Conservation (phyloP, 1,139 yeast species). For the Blastobotrys proliferans region DNA sequence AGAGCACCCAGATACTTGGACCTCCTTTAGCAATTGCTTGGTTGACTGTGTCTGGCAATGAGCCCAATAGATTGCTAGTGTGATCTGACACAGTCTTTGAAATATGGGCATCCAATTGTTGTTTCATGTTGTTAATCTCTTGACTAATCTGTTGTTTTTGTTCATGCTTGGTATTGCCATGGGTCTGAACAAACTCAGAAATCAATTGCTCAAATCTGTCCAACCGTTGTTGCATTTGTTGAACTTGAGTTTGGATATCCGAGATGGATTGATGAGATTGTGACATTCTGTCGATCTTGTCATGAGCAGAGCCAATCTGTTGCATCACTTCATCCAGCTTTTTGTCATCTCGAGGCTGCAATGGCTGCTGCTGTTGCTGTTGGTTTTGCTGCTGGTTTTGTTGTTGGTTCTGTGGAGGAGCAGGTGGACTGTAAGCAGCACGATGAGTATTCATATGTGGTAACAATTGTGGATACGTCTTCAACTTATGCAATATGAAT, state of each 20-base stretch:
- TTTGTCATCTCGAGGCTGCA: constrained; percentile 7
- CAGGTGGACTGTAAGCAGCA: background rate
- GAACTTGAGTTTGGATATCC: constrained; percentile 13
- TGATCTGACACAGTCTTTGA: constrained; percentile 27
- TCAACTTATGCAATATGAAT: constrained; percentile 28
- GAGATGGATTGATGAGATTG: constrained; percentile 11
- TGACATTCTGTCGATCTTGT: constrained; percentile 13
- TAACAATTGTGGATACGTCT: constrained; percentile 18
- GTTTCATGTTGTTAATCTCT: constrained; percentile 24
- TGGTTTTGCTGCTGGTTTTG: constrained; percentile 8
- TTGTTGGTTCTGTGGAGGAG: background rate
- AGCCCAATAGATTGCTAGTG: constrained; percentile 26
- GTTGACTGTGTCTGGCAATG: constrained; percentile 28
- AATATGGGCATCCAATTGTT: constrained; percentile 23
- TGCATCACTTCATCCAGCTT: constrained; percentile 19
- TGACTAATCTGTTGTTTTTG: constrained; percentile 19
- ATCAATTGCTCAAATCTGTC: constrained; percentile 15
- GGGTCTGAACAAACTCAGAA: constrained; percentile 8
- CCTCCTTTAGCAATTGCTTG: constrained; percentile 30
- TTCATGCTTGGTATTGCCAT: constrained; percentile 7
- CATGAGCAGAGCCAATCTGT: constrained; percentile 18
- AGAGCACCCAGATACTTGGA: constrained; percentile 29
- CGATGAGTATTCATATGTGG: constrained; percentile 5
- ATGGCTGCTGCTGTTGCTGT: background rate
- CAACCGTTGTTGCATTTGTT: constrained; percentile 16